Evolutionary conservation across 1,139 yeast genomes (phyloP).

Genomic region (Meyerozyma elateridarum): DNA sequence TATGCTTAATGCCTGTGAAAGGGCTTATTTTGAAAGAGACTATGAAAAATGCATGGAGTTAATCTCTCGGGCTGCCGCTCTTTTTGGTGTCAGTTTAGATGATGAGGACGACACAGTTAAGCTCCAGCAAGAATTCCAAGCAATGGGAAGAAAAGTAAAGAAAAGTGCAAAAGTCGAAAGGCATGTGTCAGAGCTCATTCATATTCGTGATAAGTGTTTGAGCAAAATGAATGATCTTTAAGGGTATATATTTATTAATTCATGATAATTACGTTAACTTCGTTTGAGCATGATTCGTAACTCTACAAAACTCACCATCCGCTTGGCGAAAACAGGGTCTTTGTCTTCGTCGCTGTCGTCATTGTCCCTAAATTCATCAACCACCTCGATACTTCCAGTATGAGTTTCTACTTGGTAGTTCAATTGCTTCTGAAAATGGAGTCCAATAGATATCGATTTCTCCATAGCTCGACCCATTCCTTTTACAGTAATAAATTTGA

Average conservation of each 20-base stretch:
- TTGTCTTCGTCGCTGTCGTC: constrained; percentile 28
- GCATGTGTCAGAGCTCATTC: constrained; percentile 42
- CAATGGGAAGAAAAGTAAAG: constrained; percentile 20
- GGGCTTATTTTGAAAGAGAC: constrained; percentile 44
- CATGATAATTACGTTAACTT: constrained; percentile 8
- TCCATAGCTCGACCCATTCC: constrained; percentile 70
- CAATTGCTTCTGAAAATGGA: constrained; percentile 45
- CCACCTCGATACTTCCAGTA: constrained; percentile 56
- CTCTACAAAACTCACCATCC: constrained; percentile 59
- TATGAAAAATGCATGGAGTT: constrained; percentile 40
- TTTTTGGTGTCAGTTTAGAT: constrained; percentile 31
- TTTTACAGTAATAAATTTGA: constrained; percentile 44
- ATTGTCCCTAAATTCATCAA: constrained; percentile 50
- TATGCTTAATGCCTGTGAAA: constrained; percentile 42
- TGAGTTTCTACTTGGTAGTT: constrained; percentile 46
- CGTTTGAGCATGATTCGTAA: constrained; percentile 42
- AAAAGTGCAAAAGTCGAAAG: constrained; percentile 37
- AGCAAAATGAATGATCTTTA: constrained; percentile 5
- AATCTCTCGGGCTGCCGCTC: constrained; percentile 23
- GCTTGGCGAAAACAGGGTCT: constrained; percentile 39
- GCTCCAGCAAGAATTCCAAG: constrained; percentile 23
- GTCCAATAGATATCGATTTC: constrained; percentile 48
- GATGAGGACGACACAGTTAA: constrained; percentile 14
- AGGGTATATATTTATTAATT: not conserved
- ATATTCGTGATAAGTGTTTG: constrained; percentile 37